Evolutionary conservation across 306 rosid species (phyloP), one percentile per base, ranked within the genome.

Genomic region (Gillenia trifoliata): DNA sequence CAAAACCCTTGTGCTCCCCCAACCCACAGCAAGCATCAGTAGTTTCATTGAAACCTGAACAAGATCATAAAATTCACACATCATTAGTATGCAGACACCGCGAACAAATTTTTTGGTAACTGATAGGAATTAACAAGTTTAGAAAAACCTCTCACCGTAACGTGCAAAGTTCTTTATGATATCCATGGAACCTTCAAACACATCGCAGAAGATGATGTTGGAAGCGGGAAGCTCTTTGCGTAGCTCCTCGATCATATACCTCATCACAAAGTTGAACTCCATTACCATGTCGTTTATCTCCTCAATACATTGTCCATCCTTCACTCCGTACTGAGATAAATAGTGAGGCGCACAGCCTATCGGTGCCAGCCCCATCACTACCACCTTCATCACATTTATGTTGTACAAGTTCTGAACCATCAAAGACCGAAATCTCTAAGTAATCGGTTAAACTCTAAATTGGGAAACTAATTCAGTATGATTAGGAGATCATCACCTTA

Each of bases 311-410:
- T 82, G 92, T 34, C 96, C 97, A 59, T 90, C 81, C 71, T 63
- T 68, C 77, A 84, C 83, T 47, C 75, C 55, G 64, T 87, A 89
- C 72, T 79, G 77, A 91, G 91, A 93, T 79, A 93, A 30, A 82
- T 86, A 90, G 84, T 84, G 85, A 72, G 98, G 98, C 16, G 91
- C 90, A 75, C 96, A 93, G 8, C 98, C 98, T 73, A 93, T 91
- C 20, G 96, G 98, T 31, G 98, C 84, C 72, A 93, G 89, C 77
- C 98, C 96, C 83, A 80, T 86, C 61, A 94, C 79, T 76, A 94
- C 94, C 30, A 91, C 83, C 80, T 84, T 90, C 80, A 85, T 94
- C 47, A 74, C 97, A 76, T 86, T 80, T 76, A 87, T 73, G 81
- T 76, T 81, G 86, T 89, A 91, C 81, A 94, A 83, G 81, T 90